Percentiles rank a stretch among this genome's conserved stretches.
phyloP scores from a whole-genome alignment of 1,139 yeast genomes.

The Pichia sp. region DNA sequence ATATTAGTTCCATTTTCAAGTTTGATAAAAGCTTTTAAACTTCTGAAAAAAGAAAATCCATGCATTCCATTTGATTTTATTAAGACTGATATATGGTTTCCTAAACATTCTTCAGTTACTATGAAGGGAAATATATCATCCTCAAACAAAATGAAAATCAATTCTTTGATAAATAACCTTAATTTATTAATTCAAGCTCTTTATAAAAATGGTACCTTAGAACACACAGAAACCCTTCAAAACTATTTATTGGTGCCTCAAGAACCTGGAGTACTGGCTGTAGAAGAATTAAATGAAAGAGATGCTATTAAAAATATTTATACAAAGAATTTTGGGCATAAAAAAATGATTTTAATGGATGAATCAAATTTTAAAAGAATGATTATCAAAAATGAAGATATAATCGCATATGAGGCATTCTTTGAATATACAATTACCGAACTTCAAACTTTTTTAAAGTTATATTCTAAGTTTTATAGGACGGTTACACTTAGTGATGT shows the following conservation, averaged over 20 bases:
- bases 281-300: constrained; percentile 19
- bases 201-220: constrained; percentile 19
- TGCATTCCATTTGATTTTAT: constrained; percentile 22
- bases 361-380: constrained; percentile 4
- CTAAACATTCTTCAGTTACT: constrained; percentile 33
- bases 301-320: constrained; percentile 31
- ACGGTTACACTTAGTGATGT: constrained; percentile 38
- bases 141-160: constrained; percentile 32
- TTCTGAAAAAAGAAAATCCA: constrained; percentile 24
- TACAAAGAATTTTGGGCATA: constrained; percentile 28
- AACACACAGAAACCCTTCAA: constrained; percentile 9
- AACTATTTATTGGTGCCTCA: constrained; percentile 9
- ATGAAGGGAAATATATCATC: constrained; percentile 28
- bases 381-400: constrained; percentile 31
- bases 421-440: constrained; percentile 48
- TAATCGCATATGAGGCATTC: constrained; percentile 51
- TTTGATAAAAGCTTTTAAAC: constrained; percentile 21
- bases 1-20: constrained; percentile 19
- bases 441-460: constrained; percentile 32
- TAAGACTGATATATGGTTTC: constrained; percentile 24
- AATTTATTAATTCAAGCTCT: constrained; percentile 30
- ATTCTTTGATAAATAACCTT: constrained; percentile 16
- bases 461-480: constrained; percentile 38
- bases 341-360: constrained; percentile 21
- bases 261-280: constrained; percentile 7